Percentiles rank a stretch among this genome's conserved stretches.
Evolutionary conservation across 2,329 filamentous ascomycete species (phyloP).

Genomic region (Epichloe elymi): DNA sequence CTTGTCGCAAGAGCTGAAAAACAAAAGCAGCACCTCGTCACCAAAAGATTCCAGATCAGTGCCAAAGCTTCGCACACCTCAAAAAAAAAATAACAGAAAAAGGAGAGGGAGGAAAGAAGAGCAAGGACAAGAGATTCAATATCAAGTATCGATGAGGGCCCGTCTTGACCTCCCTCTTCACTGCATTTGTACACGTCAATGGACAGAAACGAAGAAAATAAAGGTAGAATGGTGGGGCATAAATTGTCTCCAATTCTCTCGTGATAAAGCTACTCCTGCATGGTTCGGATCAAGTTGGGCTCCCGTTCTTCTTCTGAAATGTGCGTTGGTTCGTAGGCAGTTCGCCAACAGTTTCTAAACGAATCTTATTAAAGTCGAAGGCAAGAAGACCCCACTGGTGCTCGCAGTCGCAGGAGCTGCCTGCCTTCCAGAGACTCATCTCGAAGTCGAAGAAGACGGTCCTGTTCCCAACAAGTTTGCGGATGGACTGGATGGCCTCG

Average conservation of each 20-base stretch:
- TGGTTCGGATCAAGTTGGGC: conserved; percentile 10
- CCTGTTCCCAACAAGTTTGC: conserved; percentile 49
- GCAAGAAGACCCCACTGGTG: conserved; percentile 69
- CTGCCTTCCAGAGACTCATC: conserved; percentile 71
- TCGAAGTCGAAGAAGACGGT: conserved; percentile 71
- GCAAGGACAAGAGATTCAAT: not conserved
- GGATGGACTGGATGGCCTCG: conserved; percentile 59
- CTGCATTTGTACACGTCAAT: not conserved
- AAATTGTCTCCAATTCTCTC: not conserved
- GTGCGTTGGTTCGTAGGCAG: conserved; percentile 15
- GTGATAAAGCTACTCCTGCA: conserved; percentile 3
- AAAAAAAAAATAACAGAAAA: not conserved
- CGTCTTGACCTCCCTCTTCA: not conserved
- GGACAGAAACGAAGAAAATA: not conserved
- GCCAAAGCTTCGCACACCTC: not conserved
- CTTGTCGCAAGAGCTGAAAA: conserved; percentile 6
- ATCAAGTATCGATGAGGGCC: not conserved
- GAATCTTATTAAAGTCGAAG: too few species aligned
- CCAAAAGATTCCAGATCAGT: not conserved
- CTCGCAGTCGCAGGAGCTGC: conserved; percentile 60
- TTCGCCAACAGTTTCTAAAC: conserved; percentile 8
- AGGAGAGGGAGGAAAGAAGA: not conserved
- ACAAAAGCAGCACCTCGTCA: not conserved
- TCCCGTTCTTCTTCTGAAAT: conserved; percentile 3
- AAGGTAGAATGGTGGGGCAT: not conserved